Percentiles rank a stretch among this genome's conserved stretches.
Conservation (phyloP, 2,329 filamentous ascomycete species). For the Pseudogymnoascus sp. region DNA sequence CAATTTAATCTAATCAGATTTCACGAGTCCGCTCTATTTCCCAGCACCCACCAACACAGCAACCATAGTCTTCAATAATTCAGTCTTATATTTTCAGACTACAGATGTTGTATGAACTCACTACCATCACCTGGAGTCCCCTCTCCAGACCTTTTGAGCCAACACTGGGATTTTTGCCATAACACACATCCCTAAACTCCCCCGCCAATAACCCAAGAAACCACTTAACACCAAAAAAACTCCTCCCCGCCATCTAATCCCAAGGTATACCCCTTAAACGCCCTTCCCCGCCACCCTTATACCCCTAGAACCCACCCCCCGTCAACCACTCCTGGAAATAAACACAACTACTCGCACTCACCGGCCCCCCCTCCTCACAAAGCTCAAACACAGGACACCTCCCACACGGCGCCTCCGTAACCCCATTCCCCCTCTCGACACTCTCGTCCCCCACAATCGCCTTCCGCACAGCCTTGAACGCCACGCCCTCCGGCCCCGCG, state of each 20-base stretch:
- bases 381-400: conserved; percentile 88
- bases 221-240: background rate
- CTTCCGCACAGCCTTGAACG: conserved; percentile 28
- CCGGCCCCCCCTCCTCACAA: conserved; percentile 82
- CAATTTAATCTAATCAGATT: too few relatives aligned
- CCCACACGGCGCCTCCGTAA: conserved; percentile 83
- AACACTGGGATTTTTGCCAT: background rate
- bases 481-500: conserved; percentile 22
- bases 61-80: background rate
- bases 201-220: background rate
- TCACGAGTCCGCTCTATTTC: background rate
- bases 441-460: conserved; percentile 25
- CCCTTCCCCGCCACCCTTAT: background rate
- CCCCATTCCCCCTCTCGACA: conserved; percentile 38
- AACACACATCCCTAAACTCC: background rate
- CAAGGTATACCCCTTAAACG: background rate
- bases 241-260: background rate
- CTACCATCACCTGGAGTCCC: background rate
- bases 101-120: background rate
- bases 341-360: conserved; percentile 81
- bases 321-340: conserved; percentile 75
- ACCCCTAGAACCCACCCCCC: background rate
- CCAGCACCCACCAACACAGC: background rate
- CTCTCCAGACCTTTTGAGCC: background rate
- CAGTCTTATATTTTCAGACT: background rate